Conservation (phyloP, 2,329 filamentous ascomycete genomes). For the Aureobasidium vineae region DNA sequence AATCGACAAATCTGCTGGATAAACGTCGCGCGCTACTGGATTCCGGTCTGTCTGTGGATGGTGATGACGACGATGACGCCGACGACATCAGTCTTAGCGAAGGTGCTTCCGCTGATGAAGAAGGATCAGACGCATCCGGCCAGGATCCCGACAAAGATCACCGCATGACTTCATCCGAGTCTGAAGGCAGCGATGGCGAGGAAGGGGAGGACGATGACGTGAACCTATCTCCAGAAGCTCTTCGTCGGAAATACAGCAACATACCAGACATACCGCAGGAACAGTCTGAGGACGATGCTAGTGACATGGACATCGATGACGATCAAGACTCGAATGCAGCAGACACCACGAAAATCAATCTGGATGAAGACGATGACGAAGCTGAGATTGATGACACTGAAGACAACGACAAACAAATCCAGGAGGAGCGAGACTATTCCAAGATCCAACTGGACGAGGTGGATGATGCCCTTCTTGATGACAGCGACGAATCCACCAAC, state of each 20-base stretch:
- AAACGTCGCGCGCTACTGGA: constrained; percentile 48
- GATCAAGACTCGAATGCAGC: not conserved
- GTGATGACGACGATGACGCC: constrained; percentile 39
- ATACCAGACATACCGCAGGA: constrained; percentile 50
- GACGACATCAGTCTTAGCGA: constrained; percentile 49
- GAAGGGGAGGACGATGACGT: constrained; percentile 59
- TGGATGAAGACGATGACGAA: not conserved
- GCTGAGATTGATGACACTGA: constrained; percentile 5
- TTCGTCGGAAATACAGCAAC: constrained; percentile 66
- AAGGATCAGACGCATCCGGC: constrained; percentile 39
- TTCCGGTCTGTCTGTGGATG: constrained; percentile 8
- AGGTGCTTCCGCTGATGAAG: constrained; percentile 35
- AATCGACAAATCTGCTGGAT: constrained; percentile 67
- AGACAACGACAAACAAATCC: constrained; percentile 9
- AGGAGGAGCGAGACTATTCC: constrained; percentile 30
- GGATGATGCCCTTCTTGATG: constrained; percentile 43
- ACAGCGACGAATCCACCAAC: constrained; percentile 42
- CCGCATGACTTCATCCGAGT: constrained; percentile 62
- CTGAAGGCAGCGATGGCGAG: constrained; percentile 57
- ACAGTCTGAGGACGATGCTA: constrained; percentile 33
- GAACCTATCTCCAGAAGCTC: constrained; percentile 65
- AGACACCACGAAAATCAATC: constrained; percentile 11
- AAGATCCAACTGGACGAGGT: constrained; percentile 42
- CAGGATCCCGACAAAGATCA: constrained; percentile 47
- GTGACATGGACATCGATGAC: constrained; percentile 36